phyloP scores from a whole-genome alignment of 768 basidiomycete species.

The Suillus brevipes region DNA sequence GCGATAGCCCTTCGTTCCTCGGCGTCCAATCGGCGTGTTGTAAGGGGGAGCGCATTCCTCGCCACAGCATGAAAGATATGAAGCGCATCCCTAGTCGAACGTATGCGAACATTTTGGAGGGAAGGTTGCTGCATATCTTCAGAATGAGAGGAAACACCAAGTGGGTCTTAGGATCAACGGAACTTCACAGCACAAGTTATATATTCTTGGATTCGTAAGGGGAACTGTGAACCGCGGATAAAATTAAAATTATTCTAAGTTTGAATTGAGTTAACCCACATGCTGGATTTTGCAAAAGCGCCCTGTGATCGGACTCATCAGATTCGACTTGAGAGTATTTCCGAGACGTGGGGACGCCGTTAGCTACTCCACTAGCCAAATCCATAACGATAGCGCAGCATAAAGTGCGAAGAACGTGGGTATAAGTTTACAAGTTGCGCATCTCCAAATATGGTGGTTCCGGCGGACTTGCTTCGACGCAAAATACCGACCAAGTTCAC shows the following conservation, averaged over 20 bases:
- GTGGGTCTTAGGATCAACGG: conserved; percentile 32
- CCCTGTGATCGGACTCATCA: conserved; percentile 24
- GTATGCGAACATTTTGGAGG: conserved; percentile 71
- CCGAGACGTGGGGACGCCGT: conserved; percentile 21
- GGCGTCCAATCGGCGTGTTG: conserved; percentile 78
- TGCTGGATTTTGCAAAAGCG: conserved; percentile 16
- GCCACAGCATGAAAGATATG: conserved; percentile 82
- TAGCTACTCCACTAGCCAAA: conserved; percentile 1
- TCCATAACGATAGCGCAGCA: conserved; percentile 1
- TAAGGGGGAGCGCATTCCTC: conserved; percentile 64
- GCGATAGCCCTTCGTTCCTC: conserved; percentile 75
- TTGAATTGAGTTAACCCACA: conserved; percentile 53
- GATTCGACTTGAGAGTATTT: conserved; percentile 16
- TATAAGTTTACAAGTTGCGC: background rate
- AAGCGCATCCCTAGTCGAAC: conserved; percentile 77
- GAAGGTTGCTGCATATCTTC: conserved; percentile 72
- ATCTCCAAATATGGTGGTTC: conserved; percentile 6
- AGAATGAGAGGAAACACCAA: conserved; percentile 23
- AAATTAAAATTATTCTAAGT: conserved; percentile 50
- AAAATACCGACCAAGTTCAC: conserved; percentile 1
- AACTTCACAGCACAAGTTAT: conserved; percentile 34
- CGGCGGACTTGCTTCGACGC: conserved; percentile 4
- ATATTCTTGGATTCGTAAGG: conserved; percentile 33
- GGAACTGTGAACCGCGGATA: conserved; percentile 21
- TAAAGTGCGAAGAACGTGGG: conserved; percentile 11